Conservation (phyloP, 495 filamentous ascomycete genomes). For the Stereocaulon alpinum region DNA sequence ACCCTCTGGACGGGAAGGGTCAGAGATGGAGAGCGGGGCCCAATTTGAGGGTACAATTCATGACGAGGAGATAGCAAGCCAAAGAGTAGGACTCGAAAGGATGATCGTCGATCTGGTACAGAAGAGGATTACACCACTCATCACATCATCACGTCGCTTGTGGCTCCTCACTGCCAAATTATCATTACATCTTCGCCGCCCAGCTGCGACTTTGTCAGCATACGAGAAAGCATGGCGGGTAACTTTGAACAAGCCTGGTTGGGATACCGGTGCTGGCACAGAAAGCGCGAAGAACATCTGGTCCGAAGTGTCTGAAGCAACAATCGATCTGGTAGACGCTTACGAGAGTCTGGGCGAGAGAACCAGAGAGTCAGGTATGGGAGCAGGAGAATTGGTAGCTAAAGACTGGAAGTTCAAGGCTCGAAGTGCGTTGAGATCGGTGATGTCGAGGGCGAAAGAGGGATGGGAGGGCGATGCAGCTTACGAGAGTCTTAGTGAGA, state of each 20-base stretch:
- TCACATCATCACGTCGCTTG: slow-evolving; percentile 64
- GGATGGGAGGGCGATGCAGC: slow-evolving; percentile 68
- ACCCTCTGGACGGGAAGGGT: slow-evolving; percentile 24
- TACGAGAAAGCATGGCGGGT: slow-evolving; percentile 86
- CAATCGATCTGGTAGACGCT: slow-evolving; percentile 39
- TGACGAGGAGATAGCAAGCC: slow-evolving; percentile 20
- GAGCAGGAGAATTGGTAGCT: slow-evolving; percentile 34
- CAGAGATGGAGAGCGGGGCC: slow-evolving; percentile 11
- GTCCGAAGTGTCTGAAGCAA: slow-evolving; percentile 39
- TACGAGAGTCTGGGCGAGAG: slow-evolving; percentile 39
- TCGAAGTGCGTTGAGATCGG: slow-evolving; percentile 65
- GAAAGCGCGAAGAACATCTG: slow-evolving; percentile 39
- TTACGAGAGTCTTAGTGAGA: slow-evolving; percentile 53
- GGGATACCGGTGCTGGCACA: slow-evolving; percentile 28
- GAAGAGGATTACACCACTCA: slow-evolving; percentile 60
- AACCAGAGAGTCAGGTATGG: slow-evolving; percentile 28
- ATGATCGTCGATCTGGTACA: slow-evolving; percentile 66
- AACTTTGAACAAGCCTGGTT: slow-evolving; percentile 35
- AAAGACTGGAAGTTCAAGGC: slow-evolving; percentile 79
- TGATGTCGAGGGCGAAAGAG: slow-evolving; percentile 73
- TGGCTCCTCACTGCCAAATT: slow-evolving; percentile 66
- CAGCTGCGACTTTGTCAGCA: slow-evolving; percentile 60
- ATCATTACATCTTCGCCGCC: slow-evolving; percentile 58
- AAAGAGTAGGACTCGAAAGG: slow-evolving; percentile 27
- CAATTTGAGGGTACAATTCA: slow-evolving; percentile 13